Conservation (phyloP, 805 yeast species). For the Dipodascopsis uninucleata region DNA sequence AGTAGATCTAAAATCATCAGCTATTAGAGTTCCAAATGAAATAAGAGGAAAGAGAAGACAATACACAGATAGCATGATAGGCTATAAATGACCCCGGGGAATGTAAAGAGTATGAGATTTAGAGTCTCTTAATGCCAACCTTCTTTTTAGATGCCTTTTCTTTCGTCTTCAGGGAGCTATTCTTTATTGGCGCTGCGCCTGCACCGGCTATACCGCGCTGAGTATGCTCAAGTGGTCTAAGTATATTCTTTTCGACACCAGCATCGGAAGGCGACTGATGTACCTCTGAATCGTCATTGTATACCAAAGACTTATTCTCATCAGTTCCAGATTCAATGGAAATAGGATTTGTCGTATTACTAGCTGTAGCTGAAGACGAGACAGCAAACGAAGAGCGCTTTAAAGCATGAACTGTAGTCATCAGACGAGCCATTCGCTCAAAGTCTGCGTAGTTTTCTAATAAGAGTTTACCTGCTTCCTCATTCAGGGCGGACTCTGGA, state of each 20-base stretch:
- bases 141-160: conserved; percentile 17
- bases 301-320: too few species aligned
- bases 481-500: conserved; percentile 35
- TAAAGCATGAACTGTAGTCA: conserved; percentile 35
- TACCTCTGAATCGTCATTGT: not conserved
- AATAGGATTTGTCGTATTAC: not conserved
- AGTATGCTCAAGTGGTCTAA: conserved; percentile 15
- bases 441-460: conserved; percentile 33
- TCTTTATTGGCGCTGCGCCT: conserved; percentile 4
- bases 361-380: conserved; percentile 3
- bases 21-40: too few species aligned
- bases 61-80: too few species aligned
- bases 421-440: conserved; percentile 31
- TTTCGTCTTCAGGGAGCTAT: not conserved
- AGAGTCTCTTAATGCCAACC: conserved; percentile 18
- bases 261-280: not conserved
- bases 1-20: too few species aligned
- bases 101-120: too few species aligned
- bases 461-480: conserved; percentile 35
- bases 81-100: too few species aligned
- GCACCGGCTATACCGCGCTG: conserved; percentile 12
- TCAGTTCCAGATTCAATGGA: too few species aligned
- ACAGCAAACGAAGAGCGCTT: conserved; percentile 12
- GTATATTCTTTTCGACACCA: not conserved
- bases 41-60: too few species aligned